Base-by-base conservation (phyloP, 306 rosid species). In the Hippophae rhamnoides region DNA sequence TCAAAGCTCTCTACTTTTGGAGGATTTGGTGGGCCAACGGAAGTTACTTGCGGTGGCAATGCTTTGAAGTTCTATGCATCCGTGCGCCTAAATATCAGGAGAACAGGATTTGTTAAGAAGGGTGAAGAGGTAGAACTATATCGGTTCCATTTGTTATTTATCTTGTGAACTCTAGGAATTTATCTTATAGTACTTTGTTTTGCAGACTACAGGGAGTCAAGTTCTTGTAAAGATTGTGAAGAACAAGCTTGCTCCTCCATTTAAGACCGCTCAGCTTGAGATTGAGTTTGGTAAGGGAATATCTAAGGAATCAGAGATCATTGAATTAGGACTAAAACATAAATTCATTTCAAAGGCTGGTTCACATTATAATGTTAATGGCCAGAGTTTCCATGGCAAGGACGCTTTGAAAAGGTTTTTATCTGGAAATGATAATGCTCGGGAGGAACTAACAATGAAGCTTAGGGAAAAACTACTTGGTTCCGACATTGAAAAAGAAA, bases 11-110 rank as follows among this genome's bases (percentile, higher is more conserved):
- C 69, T 66, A 53, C 81, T 41, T 68, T 65, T 40, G 48, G 69
- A 54, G 82, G 67, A 41, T 52, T 57, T 68, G 84, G 84, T 59
- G 71, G 54, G 47, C 48, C 64, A 72, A 84, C 75, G 43, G 98
- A 85, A 76, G 89, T 85, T 47, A 87, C 95, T 38, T 85, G 96
- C 71, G 96, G 96, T 54, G 98, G 98, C 62, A 90, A 87, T 63
- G 84, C 98, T 69, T 81, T 87, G 73, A 76, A 82, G 69, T 90
- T 90, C 72, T 83, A 90, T 51, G 83, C 96, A 5, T 89, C 96
- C 49, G 76, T 90, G 47, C 84, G 92, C 41, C 63, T 90, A 82
- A 80, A 77, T 72, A 81, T 90, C 67, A 66, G 74, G 18, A 87
- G 84, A 74, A 74, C 61, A 44, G 80, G 82, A 65, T 73, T 87